These are phyloP conservation scores for Pleomassaria siparia DNA, from an alignment of 2,329 filamentous ascomycete species.

Conservation along the genomic window DNA sequence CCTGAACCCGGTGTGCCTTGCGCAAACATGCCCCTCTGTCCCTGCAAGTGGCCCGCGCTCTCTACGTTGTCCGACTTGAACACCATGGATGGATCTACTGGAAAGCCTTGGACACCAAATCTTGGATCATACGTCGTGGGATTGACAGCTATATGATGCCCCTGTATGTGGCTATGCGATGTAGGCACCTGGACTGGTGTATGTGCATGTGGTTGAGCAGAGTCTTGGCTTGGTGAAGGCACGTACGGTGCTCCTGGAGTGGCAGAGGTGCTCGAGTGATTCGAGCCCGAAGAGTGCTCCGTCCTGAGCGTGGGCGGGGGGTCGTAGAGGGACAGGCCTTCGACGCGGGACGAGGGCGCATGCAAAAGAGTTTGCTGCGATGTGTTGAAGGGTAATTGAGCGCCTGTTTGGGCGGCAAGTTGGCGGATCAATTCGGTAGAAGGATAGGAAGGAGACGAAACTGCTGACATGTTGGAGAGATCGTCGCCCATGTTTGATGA, in stretches of 20 bases:
- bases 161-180: constrained; percentile 29
- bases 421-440: constrained; percentile 38
- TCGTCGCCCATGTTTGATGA: constrained; percentile 36
- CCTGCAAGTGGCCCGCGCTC: constrained; percentile 14
- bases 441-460: constrained; percentile 34
- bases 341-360: constrained; percentile 34
- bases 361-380: constrained; percentile 34
- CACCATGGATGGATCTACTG: constrained; percentile 39
- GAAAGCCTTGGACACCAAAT: constrained; percentile 35
- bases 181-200: constrained; percentile 27
- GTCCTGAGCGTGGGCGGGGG: constrained; percentile 28
- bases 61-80: constrained; percentile 29
- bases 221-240: constrained; percentile 22
- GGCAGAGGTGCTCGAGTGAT: constrained; percentile 33
- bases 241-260: constrained; percentile 40
- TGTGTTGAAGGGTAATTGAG: constrained; percentile 36
- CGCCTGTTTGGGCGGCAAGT: constrained; percentile 38
- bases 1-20: constrained; percentile 7
- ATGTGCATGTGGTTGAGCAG: constrained; percentile 21
- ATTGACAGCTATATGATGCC: constrained; percentile 34
- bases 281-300: constrained; percentile 35
- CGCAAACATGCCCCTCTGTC: constrained; percentile 13
- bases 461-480: constrained; percentile 25
- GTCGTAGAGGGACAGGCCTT: constrained; percentile 39
- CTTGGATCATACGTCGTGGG: constrained; percentile 35